Base-by-base conservation (phyloP, 2,329 filamentous ascomycete species). In the Colletotrichum endophyticum region DNA sequence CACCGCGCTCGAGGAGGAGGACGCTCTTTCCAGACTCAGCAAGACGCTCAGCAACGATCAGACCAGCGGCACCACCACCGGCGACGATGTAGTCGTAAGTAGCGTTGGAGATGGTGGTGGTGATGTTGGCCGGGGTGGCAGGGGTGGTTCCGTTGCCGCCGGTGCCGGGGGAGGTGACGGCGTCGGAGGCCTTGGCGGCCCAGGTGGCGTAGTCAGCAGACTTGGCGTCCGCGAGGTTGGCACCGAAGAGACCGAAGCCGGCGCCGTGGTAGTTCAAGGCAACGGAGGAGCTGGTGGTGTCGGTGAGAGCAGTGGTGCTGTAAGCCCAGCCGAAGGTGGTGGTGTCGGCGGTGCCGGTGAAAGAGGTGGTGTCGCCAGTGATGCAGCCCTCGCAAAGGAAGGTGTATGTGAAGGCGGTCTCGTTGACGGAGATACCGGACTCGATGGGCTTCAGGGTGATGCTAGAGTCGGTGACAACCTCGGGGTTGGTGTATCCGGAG, bases 371-470 rank as follows among this genome's bases (percentile, higher is more conserved):
- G 71, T 83, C 82, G 6, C 78, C 78, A 12, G 79, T 81, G 68
- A 85, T 80, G 78, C 86, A 87, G 62, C 82, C 82, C 66, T 81
- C 80, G 81, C 88, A 90, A 57, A 89, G 82, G 81, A 89, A 90
- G 12, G 88, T 90, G 78, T 86, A 88, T 8, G 84, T 85, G 81
- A 86, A 86, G 80, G 88, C 85, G 4, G 88, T 89, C 68, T 79
- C 81, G 81, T 89, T 90, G 74, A 87, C 80, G 72, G 86, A 88
- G 16, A 86, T 89, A 9, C 87, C 87, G 19, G 85, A 85, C 22
- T 85, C 80, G 77, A 89, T 89, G n/a, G 86, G 84, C n/a, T 80
- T 79, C 30, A 86, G 79, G 53, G 84, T 82, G 57, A 86, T 83
- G 19, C 82, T 64, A 8, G 67, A 80, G 22, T 83, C 83, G 8